Conservation (phyloP, 2,329 filamentous ascomycete species). For the Penicillium brasilianum region DNA sequence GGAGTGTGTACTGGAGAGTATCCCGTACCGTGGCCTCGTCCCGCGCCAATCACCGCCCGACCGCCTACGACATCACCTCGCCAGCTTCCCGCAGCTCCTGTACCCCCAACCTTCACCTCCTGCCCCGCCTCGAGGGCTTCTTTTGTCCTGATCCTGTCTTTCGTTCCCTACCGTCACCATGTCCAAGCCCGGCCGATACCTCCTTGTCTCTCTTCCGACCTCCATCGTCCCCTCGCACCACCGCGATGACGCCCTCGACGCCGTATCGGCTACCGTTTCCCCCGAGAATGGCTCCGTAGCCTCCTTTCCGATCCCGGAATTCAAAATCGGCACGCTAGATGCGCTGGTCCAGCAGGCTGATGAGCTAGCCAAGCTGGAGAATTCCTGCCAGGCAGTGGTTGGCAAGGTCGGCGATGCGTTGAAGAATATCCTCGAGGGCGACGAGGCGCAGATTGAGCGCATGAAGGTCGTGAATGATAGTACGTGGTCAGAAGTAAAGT, state of each 20-base stretch:
- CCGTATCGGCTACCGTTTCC: conserved; percentile 73
- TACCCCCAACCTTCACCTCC: conserved; percentile 11
- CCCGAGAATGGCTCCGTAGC: conserved; percentile 76
- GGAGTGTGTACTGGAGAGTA: neutral
- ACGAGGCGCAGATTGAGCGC: conserved; percentile 79
- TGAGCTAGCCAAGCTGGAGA: conserved; percentile 86
- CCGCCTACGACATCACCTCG: conserved; percentile 36
- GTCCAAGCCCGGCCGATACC: conserved; percentile 67
- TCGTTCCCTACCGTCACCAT: conserved; percentile 34
- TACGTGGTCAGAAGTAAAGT: conserved; percentile 53
- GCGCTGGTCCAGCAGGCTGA: conserved; percentile 95
- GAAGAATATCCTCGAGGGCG: conserved; percentile 78
- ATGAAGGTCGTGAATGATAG: conserved; percentile 96
- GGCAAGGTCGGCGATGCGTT: conserved; percentile 87
- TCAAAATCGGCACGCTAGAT: conserved; percentile 97
- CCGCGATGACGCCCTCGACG: conserved; percentile 78
- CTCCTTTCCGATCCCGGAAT: conserved; percentile 83
- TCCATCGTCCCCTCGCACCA: conserved; percentile 82
- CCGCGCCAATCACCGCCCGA: conserved; percentile 30
- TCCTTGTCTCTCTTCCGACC: conserved; percentile 86
- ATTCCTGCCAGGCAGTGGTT: conserved; percentile 78
- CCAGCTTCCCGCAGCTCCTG: conserved; percentile 24
- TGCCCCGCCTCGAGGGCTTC: conserved; percentile 23
- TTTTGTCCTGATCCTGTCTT: conserved; percentile 4
- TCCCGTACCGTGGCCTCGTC: conserved; percentile 11